These are phyloP conservation scores for Clarireedia monteithiana DNA, from an alignment of 2,329 filamentous ascomycete species.

Conservation along the genomic window DNA sequence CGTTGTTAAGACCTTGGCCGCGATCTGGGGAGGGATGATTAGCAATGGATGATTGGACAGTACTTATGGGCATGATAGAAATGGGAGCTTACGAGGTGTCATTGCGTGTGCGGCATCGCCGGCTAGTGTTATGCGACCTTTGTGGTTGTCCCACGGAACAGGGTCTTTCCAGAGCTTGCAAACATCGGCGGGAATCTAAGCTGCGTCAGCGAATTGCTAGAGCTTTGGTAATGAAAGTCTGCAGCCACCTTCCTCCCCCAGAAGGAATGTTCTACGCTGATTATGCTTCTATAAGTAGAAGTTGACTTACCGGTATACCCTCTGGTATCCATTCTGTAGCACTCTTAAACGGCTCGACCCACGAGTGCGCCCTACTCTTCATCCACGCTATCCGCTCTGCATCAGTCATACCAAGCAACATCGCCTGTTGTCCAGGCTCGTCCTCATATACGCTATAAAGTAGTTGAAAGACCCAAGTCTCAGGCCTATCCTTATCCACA, in stretches of 20 bases:
- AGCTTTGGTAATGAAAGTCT: not conserved
- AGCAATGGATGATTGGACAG: not conserved
- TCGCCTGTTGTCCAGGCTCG: not conserved
- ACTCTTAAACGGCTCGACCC: constrained; percentile 1
- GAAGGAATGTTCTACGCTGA: not conserved
- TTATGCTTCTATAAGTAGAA: not conserved
- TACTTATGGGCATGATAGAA: not conserved
- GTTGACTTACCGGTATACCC: not conserved
- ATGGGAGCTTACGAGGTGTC: not conserved
- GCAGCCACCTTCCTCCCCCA: not conserved
- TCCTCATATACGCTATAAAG: not conserved
- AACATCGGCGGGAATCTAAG: not conserved
- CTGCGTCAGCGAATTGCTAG: not conserved
- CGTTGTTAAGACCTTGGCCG: constrained; percentile 8
- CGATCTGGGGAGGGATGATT: not conserved
- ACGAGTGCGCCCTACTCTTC: not conserved
- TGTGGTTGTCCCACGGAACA: not conserved
- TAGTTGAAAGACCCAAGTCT: constrained; percentile 4
- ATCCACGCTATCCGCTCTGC: not conserved
- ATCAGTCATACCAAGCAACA: not conserved
- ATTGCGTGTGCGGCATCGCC: constrained; percentile 7
- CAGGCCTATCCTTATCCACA: not conserved
- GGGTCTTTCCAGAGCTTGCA: not conserved
- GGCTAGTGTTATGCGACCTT: constrained; percentile 1
- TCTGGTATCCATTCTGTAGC: not conserved